Conservation (phyloP, 306 rosid genomes). For the Geum urbanum region DNA sequence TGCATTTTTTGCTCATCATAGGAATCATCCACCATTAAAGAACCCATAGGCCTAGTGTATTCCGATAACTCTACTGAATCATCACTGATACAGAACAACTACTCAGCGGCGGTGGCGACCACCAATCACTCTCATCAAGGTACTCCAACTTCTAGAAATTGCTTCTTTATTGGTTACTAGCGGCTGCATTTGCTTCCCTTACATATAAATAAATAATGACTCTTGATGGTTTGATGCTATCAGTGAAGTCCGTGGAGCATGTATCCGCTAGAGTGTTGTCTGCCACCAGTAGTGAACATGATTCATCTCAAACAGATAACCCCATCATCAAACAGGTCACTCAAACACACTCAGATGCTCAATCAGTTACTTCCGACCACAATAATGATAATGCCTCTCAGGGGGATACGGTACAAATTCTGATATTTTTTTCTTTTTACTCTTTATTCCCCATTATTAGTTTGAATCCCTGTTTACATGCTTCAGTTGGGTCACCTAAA, state of each 20-base stretch:
- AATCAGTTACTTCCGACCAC: conserved; percentile 27
- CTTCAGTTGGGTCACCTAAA: not conserved
- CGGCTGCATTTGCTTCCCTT: conserved; percentile 2
- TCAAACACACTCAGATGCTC: conserved; percentile 35
- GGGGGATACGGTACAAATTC: conserved; percentile 32
- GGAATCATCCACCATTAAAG: conserved; percentile 60
- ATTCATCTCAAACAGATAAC: conserved; percentile 38
- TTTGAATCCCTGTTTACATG: not conserved
- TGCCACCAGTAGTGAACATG: conserved; percentile 47
- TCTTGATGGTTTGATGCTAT: conserved; percentile 24
- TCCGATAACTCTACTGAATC: conserved; percentile 35
- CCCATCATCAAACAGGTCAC: conserved; percentile 51
- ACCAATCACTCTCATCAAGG: conserved; percentile 37
- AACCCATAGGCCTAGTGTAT: conserved; percentile 59
- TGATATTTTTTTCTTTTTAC: not conserved
- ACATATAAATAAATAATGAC: not conserved
- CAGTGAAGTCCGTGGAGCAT: conserved; percentile 53
- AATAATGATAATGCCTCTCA: conserved; percentile 27
- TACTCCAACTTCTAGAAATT: conserved; percentile 18
- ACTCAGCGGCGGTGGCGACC: too few species aligned
- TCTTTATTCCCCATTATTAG: not conserved
- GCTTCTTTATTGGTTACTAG: not conserved
- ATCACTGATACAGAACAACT: not conserved
- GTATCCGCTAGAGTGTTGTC: conserved; percentile 62
- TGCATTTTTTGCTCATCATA: conserved; percentile 28